Conservation (phyloP, 202 grass and related monocot genomes). For the Bolboschoenoplectus hybrid region DNA sequence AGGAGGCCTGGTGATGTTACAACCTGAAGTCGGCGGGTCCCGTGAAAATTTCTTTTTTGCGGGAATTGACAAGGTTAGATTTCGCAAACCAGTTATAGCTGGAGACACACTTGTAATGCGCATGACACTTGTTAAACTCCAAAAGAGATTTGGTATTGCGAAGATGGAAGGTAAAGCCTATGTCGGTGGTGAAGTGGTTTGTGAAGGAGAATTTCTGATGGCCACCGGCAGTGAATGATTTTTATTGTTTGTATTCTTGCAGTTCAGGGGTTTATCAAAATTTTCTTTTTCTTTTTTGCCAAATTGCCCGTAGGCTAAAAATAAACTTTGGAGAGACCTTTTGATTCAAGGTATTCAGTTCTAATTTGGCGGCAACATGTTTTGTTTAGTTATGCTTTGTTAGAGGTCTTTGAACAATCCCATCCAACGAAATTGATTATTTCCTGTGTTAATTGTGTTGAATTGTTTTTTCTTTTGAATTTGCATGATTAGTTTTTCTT, state of each 20-base stretch:
- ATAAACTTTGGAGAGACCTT: conserved; percentile 22
- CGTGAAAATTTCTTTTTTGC: conserved; percentile 95
- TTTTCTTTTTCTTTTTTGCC: not conserved
- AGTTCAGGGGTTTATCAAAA: not conserved
- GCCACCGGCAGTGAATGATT: conserved; percentile 53
- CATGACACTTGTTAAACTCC: conserved; percentile 75
- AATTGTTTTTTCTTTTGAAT: not conserved
- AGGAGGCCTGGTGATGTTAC: conserved; percentile 85
- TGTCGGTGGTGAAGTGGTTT: conserved; percentile 74
- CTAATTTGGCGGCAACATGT: not conserved
- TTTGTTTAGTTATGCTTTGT: conserved; percentile 29
- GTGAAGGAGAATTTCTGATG: conserved; percentile 82
- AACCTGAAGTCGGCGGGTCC: conserved; percentile 87
- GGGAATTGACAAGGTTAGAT: conserved; percentile 92
- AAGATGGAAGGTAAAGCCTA: conserved; percentile 95
- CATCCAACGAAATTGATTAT: not conserved
- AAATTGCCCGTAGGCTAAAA: not conserved
- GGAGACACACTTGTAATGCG: conserved; percentile 94
- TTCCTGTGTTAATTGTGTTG: not conserved
- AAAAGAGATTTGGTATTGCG: conserved; percentile 82
- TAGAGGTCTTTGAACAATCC: conserved; percentile 1
- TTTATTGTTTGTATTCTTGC: not conserved
- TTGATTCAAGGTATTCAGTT: not conserved
- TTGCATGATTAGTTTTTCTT: not conserved
- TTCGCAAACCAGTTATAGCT: conserved; percentile 88